A percentile compares a stretch with the other conserved stretches of the same genome.
These are phyloP conservation scores for Tetrapisispora namnaoensis DNA, from an alignment of 805 yeast species.

Conservation along the genomic window DNA sequence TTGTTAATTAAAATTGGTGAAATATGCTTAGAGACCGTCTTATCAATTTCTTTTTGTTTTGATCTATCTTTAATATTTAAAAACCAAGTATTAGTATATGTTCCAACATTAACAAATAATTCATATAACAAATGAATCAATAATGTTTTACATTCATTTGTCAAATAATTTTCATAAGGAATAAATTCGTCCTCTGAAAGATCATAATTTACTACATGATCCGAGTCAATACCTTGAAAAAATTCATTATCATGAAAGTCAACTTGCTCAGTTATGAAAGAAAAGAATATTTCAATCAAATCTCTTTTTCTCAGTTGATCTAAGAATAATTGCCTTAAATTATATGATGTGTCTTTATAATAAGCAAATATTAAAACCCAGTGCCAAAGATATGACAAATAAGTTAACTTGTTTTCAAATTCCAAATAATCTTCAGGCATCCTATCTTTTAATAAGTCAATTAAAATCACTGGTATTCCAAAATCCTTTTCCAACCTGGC, in stretches of 20 bases:
- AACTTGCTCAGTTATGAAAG: slow-evolving; percentile 46
- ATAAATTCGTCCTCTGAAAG: slow-evolving; percentile 10
- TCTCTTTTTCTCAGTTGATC: slow-evolving; percentile 43
- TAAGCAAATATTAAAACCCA: slow-evolving; percentile 58
- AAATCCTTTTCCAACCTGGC: slow-evolving; percentile 6
- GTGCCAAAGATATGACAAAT: slow-evolving; percentile 46
- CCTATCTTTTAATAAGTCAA: slow-evolving; percentile 27
- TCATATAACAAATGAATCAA: slow-evolving; percentile 20
- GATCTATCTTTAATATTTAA: slow-evolving; percentile 58
- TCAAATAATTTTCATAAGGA: slow-evolving; percentile 21
- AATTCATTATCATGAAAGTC: slow-evolving; percentile 28
- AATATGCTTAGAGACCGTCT: slow-evolving; percentile 48
- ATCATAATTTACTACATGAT: slow-evolving; percentile 15
- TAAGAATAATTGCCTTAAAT: slow-evolving; percentile 51
- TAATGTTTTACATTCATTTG: slow-evolving; percentile 22
- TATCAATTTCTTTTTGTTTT: slow-evolving; percentile 49
- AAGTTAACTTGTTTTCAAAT: slow-evolving; percentile 29
- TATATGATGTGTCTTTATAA: slow-evolving; percentile 56
- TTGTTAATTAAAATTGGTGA: slow-evolving; percentile 54
- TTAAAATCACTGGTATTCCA: slow-evolving; percentile 28
- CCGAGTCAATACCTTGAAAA: slow-evolving; percentile 19
- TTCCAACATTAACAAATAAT: slow-evolving; percentile 25
- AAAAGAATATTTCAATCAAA: slow-evolving; percentile 41
- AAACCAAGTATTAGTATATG: slow-evolving; percentile 46
- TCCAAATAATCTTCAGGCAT: slow-evolving; percentile 33